These are phyloP conservation scores for Nannochloropsis gaditana DNA, from an alignment of 108 stramenopile genomes.

Conservation along the genomic window DNA sequence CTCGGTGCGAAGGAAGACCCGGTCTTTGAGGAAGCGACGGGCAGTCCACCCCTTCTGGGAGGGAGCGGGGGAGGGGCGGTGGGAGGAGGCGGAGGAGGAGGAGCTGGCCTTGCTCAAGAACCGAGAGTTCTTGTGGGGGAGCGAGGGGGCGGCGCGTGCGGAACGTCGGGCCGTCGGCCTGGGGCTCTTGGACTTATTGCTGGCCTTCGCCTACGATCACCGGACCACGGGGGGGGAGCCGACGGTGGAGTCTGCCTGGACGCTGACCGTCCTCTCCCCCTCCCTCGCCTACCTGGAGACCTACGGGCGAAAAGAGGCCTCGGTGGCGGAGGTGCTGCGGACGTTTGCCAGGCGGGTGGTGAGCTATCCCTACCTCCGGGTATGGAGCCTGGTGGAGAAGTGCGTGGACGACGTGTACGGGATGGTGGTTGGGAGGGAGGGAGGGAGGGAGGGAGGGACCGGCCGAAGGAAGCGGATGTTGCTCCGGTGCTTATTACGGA, in stretches of 20 bases:
- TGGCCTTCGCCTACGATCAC: conserved; percentile 82
- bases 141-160: neutral
- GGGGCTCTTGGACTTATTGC: conserved; percentile 68
- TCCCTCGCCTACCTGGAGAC: conserved; percentile 72
- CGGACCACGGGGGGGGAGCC: conserved; percentile 78
- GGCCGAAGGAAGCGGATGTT: conserved; percentile 55
- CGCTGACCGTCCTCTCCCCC: conserved; percentile 69
- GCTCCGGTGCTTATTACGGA: conserved; percentile 67
- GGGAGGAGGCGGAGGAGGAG: neutral
- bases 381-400: conserved; percentile 49
- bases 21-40: conserved; percentile 60
- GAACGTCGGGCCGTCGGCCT: conserved; percentile 22
- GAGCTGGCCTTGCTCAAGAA: neutral
- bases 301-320: conserved; percentile 27
- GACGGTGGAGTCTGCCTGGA: conserved; percentile 86
- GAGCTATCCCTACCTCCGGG: conserved; percentile 81
- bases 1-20: conserved; percentile 47
- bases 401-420: conserved; percentile 54
- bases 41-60: conserved; percentile 66
- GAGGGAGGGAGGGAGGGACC: neutral
- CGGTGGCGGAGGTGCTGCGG: conserved; percentile 30
- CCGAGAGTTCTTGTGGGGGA: neutral
- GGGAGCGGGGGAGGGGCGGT: neutral
- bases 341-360: conserved; percentile 62
- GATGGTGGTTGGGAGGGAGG: conserved; percentile 52